These are phyloP conservation scores for Aspergillus melleus DNA, from an alignment of 2,329 filamentous ascomycete species.

Conservation along the genomic window DNA sequence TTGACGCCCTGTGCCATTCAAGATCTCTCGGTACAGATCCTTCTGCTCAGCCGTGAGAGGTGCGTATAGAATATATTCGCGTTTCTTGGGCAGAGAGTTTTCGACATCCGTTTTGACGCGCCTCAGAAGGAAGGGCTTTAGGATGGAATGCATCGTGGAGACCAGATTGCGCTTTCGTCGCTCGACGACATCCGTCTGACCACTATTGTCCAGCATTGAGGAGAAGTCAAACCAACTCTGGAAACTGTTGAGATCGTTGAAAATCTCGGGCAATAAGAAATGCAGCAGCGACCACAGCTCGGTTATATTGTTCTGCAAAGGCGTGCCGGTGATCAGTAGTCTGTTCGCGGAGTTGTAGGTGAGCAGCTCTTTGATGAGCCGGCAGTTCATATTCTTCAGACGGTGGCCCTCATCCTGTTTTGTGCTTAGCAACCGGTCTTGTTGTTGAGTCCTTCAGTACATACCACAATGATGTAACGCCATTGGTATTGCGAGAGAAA, in stretches of 20 bases:
- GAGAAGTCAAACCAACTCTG: conserved; percentile 98
- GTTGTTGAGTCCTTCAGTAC: conserved; percentile 7
- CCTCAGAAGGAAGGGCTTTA: conserved; percentile 86
- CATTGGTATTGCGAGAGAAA: conserved; percentile 81
- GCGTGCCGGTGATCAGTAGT: conserved; percentile 90
- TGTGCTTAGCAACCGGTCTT: conserved; percentile 4
- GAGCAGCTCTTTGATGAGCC: conserved; percentile 83
- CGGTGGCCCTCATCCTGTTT: conserved; percentile 86
- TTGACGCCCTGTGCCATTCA: conserved; percentile 68
- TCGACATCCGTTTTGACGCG: conserved; percentile 93
- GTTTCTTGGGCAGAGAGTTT: conserved; percentile 86
- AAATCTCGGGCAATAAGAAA: conserved; percentile 88
- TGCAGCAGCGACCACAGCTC: conserved; percentile 95
- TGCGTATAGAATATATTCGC: conserved; percentile 93
- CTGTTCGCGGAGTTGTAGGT: conserved; percentile 88
- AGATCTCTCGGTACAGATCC: conserved; percentile 81
- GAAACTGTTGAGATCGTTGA: conserved; percentile 89
- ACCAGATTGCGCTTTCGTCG: conserved; percentile 75
- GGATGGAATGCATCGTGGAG: conserved; percentile 84
- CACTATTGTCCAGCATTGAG: conserved; percentile 79
- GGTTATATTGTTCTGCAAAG: conserved; percentile 90
- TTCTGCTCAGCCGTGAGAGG: conserved; percentile 89
- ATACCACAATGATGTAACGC: conserved; percentile 94
- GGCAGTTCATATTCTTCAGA: conserved; percentile 94
- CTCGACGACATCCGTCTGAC: conserved; percentile 76